A percentile compares a stretch with the other conserved stretches of the same genome.
phyloP scores from a whole-genome alignment of 805 yeast genomes.

The Priceomyces haplophilus region DNA sequence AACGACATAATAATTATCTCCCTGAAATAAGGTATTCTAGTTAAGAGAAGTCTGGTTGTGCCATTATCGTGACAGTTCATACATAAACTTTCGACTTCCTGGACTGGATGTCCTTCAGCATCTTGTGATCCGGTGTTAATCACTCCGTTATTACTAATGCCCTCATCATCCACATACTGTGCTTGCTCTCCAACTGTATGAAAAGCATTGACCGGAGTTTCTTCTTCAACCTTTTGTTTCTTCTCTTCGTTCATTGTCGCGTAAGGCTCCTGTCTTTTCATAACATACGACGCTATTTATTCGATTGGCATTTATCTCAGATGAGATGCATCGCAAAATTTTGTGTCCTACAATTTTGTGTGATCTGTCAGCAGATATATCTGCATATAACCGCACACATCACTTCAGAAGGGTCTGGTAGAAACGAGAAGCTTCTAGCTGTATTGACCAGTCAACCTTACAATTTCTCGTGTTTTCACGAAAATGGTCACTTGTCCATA shows the following conservation, averaged over 20 bases:
- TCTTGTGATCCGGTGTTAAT: slow-evolving; percentile 74
- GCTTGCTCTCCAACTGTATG: slow-evolving; percentile 41
- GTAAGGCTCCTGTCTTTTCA: slow-evolving; percentile 20
- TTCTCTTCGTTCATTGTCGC: slow-evolving; percentile 10
- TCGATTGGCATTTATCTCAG: background rate
- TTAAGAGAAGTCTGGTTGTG: slow-evolving; percentile 74
- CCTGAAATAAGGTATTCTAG: slow-evolving; percentile 86
- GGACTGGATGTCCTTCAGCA: slow-evolving; percentile 89
- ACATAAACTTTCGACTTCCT: slow-evolving; percentile 91
- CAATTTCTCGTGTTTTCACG: no score
- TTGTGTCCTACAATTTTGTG: background rate
- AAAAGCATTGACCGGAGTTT: slow-evolving; percentile 20
- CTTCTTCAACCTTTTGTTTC: slow-evolving; percentile 5
- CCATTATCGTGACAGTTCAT: slow-evolving; percentile 94
- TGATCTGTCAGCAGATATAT: no score
- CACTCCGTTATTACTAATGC: slow-evolving; percentile 24
- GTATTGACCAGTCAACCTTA: background rate
- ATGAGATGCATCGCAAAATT: slow-evolving; percentile 1
- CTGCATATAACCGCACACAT: no score
- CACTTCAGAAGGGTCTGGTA: no score
- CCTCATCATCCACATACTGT: slow-evolving; percentile 21
- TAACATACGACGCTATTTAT: slow-evolving; percentile 3
- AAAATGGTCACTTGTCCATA: no score
- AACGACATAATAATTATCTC: slow-evolving; percentile 93
- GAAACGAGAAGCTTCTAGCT: background rate